Conservation (phyloP, 2,329 filamentous ascomycete species). For the Sphaerulina musiva region DNA sequence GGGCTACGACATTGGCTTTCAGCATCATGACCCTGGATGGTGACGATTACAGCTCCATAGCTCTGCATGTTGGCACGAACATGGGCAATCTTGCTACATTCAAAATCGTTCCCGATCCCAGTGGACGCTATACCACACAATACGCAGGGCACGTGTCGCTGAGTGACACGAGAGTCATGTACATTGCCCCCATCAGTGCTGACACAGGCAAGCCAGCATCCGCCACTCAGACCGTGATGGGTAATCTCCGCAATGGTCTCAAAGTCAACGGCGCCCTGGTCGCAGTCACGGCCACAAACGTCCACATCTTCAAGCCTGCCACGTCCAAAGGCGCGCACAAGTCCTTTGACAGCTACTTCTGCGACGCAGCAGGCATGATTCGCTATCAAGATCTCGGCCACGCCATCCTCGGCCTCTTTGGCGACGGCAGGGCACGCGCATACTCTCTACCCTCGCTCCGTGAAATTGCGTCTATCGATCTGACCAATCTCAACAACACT, state of each 20-base stretch:
- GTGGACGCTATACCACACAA: slow-evolving; percentile 64
- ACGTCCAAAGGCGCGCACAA: slow-evolving; percentile 85
- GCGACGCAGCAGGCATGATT: slow-evolving; percentile 71
- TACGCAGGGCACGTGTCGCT: slow-evolving; percentile 62
- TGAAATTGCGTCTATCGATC: slow-evolving; percentile 64
- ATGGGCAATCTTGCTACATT: slow-evolving; percentile 79
- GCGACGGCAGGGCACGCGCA: slow-evolving; percentile 70
- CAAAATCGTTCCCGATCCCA: slow-evolving; percentile 70
- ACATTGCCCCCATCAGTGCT: slow-evolving; percentile 70
- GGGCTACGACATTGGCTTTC: slow-evolving; percentile 78
- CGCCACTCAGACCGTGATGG: slow-evolving; percentile 69
- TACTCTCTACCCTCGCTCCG: slow-evolving; percentile 84
- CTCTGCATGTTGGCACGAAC: slow-evolving; percentile 84
- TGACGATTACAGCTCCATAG: slow-evolving; percentile 92
- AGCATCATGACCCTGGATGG: slow-evolving; percentile 87
- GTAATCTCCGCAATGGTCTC: slow-evolving; percentile 65
- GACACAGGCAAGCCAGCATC: slow-evolving; percentile 68
- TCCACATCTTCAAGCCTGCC: slow-evolving; percentile 82
- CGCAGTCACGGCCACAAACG: slow-evolving; percentile 65
- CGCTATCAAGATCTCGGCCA: slow-evolving; percentile 65
- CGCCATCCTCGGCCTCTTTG: slow-evolving; percentile 77
- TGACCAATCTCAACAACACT: slow-evolving; percentile 48
- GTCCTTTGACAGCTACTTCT: slow-evolving; percentile 75
- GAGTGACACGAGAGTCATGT: slow-evolving; percentile 59
- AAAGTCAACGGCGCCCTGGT: slow-evolving; percentile 76